Base-by-base conservation (phyloP, 148 eudicot genomes). In the Mesembryanthemum crystallinum region DNA sequence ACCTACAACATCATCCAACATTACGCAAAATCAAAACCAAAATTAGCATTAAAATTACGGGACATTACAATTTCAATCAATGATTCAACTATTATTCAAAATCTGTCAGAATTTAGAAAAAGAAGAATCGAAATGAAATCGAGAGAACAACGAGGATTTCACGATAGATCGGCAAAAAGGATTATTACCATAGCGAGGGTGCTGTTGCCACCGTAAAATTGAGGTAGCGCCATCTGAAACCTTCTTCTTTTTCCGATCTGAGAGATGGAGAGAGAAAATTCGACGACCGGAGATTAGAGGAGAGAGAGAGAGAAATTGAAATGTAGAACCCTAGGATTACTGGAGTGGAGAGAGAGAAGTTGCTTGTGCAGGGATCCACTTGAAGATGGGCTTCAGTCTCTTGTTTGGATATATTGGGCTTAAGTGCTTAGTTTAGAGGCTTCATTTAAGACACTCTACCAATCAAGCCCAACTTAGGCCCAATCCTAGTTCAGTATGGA, bases 141-240 rank as follows among this genome's bases (percentile, higher is more conserved):
- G 55, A 63, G n/a, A n/a, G n/a, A n/a, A n/a, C n/a, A n/a, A n/a
- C n/a, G n/a, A n/a, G n/a, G n/a, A n/a, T n/a, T n/a, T n/a, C n/a
- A n/a, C n/a, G n/a, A n/a, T n/a, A 37, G 27, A 61, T 39, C 23
- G 12, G 54, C 20, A n/a, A 39, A 24, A 24, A 39, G 5, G 12
- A 9, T 8, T 28, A 23, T 28, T 87, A 91, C 96, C 91, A 87
- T 52, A 47, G 96, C 96, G 51, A 91, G 90, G 0, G 88, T 82
- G 82, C 96, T 91, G 57, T 76, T 81, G 28, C 96, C 96, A 27
- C 93, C 83, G 83, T 89, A 91, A n/a, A 88, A 90, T 55, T 92
- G 93, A 60, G 97, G 93, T 69, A 80, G 79, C 71, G 88, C 88
- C 94, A 90, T 90, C 73, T 71, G 67, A 65, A 64, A 63, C 39